A percentile compares a stretch with the other conserved stretches of the same genome.
phyloP scores from a whole-genome alignment of 192 early-diverging fungal genomes.

The Hyaloraphidium curvatum region DNA sequence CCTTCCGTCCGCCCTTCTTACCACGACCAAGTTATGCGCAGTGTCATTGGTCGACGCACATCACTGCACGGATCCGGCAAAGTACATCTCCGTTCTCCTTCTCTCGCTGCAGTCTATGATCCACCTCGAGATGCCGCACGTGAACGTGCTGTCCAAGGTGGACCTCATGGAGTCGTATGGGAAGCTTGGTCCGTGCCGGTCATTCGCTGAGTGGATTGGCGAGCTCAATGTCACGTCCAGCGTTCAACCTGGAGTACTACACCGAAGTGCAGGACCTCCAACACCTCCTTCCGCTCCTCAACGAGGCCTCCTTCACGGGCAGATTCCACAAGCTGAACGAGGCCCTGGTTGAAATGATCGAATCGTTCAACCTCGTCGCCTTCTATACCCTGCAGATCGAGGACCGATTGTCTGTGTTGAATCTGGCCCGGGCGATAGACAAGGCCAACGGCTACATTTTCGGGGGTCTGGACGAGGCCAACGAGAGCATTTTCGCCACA shows the following conservation, averaged over 20 bases:
- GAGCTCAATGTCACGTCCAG: slow-evolving; percentile 9
- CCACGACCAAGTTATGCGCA: background rate
- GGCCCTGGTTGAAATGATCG: slow-evolving; percentile 73
- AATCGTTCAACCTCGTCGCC: slow-evolving; percentile 79
- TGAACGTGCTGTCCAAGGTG: slow-evolving; percentile 34
- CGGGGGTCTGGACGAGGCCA: too few relatives aligned
- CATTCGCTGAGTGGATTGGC: background rate
- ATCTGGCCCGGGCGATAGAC: slow-evolving; percentile 59
- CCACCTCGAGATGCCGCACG: slow-evolving; percentile 30
- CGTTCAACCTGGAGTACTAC: slow-evolving; percentile 85
- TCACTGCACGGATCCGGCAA: slow-evolving; percentile 76
- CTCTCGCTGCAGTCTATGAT: slow-evolving; percentile 62
- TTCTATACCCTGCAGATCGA: slow-evolving; percentile 74
- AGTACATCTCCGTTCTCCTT: slow-evolving; percentile 80
- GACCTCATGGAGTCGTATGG: slow-evolving; percentile 43
- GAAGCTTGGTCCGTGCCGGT: slow-evolving; percentile 21
- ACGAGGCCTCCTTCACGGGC: slow-evolving; percentile 40
- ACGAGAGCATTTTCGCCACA: too few relatives aligned
- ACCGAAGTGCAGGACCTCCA: slow-evolving; percentile 81
- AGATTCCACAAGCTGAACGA: slow-evolving; percentile 53
- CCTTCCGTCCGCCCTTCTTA: background rate
- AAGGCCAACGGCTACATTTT: slow-evolving; percentile 85
- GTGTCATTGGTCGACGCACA: slow-evolving; percentile 60
- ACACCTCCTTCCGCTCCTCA: slow-evolving; percentile 58
- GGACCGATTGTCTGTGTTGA: slow-evolving; percentile 67